A percentile compares a stretch with the other conserved stretches of the same genome.
Conservation (phyloP, 768 basidiomycete species). For the Lyophyllum semitale region DNA sequence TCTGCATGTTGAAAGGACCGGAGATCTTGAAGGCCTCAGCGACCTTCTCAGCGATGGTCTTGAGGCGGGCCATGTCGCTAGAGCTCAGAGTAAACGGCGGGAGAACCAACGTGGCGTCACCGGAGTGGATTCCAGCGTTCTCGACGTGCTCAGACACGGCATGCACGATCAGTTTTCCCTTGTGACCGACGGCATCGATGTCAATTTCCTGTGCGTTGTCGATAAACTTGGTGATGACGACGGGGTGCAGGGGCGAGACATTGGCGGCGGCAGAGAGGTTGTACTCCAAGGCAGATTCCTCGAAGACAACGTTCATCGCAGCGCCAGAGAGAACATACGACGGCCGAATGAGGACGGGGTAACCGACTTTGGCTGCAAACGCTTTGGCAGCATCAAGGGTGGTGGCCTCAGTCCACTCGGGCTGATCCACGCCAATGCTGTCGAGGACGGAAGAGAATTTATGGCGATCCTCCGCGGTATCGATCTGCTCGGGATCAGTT, state of each 20-base stretch:
- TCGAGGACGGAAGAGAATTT: slow-evolving; percentile 98
- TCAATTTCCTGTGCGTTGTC: slow-evolving; percentile 98
- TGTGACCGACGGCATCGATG: slow-evolving; percentile 93
- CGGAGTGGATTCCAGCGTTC: slow-evolving; percentile 98
- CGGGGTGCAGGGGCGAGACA: slow-evolving; percentile 95
- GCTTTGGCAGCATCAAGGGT: slow-evolving; percentile 87
- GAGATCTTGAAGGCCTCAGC: slow-evolving; percentile 94
- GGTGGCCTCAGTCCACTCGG: slow-evolving; percentile 92
- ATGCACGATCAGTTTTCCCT: slow-evolving; percentile 90
- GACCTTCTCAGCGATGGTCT: slow-evolving; percentile 93
- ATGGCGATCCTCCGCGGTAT: slow-evolving; percentile 97
- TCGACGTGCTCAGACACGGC: slow-evolving; percentile 99
- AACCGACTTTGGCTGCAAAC: slow-evolving; percentile 86
- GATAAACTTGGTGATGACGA: slow-evolving; percentile 99
- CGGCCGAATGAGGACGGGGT: slow-evolving; percentile 97
- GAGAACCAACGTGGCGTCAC: slow-evolving; percentile 96
- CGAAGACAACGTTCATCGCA: slow-evolving; percentile 98
- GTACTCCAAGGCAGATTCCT: slow-evolving; percentile 86
- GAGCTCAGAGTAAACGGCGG: slow-evolving; percentile 85
- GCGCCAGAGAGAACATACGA: slow-evolving; percentile 98
- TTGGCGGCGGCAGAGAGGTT: slow-evolving; percentile 96
- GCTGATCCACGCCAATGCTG: slow-evolving; percentile 93
- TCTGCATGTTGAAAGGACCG: slow-evolving; percentile 99
- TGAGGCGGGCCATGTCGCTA: slow-evolving; percentile 82
- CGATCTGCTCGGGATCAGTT: slow-evolving; percentile 93